Evolutionary conservation across 768 basidiomycete genomes (phyloP).

Genomic region (Chiua virens): DNA sequence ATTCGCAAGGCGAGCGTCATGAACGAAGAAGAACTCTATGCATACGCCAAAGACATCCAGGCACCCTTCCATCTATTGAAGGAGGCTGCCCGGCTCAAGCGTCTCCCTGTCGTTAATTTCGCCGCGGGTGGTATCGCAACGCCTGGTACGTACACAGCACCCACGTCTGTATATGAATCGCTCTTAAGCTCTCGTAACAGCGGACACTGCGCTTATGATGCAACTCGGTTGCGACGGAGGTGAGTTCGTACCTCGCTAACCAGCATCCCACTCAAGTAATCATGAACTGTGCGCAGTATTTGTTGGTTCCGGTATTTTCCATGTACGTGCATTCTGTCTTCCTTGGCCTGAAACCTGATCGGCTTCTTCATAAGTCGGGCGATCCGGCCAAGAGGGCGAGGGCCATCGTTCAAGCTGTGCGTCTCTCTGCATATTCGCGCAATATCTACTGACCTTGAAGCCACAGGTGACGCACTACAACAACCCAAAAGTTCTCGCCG

Average conservation of each 20-base stretch:
- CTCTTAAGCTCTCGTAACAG: slow-evolving; percentile 34
- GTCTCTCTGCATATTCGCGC: slow-evolving; percentile 12
- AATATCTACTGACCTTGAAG: slow-evolving; percentile 4
- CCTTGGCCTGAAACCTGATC: not conserved
- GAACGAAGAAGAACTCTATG: slow-evolving; percentile 94
- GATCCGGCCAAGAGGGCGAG: slow-evolving; percentile 92
- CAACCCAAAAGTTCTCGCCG: slow-evolving; percentile 88
- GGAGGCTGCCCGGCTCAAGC: slow-evolving; percentile 91
- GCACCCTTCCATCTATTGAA: slow-evolving; percentile 95
- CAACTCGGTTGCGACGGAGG: slow-evolving; percentile 96
- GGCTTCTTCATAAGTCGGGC: slow-evolving; percentile 57
- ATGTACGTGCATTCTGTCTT: slow-evolving; percentile 49
- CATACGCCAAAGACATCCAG: slow-evolving; percentile 87
- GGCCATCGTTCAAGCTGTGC: slow-evolving; percentile 94
- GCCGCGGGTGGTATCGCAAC: slow-evolving; percentile 94
- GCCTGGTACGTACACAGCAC: slow-evolving; percentile 57
- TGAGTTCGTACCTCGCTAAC: slow-evolving; percentile 36
- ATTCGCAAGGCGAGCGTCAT: slow-evolving; percentile 85
- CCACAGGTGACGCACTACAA: slow-evolving; percentile 87
- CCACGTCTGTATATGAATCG: not conserved
- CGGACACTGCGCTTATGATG: slow-evolving; percentile 99
- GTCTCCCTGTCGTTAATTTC: slow-evolving; percentile 95
- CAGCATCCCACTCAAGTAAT: not conserved
- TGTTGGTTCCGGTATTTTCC: slow-evolving; percentile 97
- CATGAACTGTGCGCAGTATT: slow-evolving; percentile 60